Percentiles rank a stretch among this genome's conserved stretches.
Evolutionary conservation across 23 red algal species (phyloP).

Genomic region (Gracilaria caudata): DNA sequence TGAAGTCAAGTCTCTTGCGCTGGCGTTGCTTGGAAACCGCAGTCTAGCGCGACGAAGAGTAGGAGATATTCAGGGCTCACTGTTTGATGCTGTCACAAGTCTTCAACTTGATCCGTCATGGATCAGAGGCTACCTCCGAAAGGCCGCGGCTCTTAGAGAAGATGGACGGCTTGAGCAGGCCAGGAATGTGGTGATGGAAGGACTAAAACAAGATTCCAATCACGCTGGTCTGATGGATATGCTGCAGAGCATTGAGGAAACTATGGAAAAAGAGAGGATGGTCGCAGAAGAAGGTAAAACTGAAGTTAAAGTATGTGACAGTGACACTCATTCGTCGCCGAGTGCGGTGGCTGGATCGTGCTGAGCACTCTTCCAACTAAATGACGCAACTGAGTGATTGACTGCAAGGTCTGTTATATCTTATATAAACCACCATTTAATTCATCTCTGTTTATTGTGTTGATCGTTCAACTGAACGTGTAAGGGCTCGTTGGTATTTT

Average conservation of each 20-base stretch:
- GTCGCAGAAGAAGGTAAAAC: neutral
- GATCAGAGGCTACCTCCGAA: slow-evolving; percentile 75
- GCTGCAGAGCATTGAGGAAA: slow-evolving; percentile 46
- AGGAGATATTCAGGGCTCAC: slow-evolving; percentile 40
- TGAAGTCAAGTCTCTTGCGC: slow-evolving; percentile 45
- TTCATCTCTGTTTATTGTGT: neutral
- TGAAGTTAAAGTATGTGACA: neutral
- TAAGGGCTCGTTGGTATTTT: no score
- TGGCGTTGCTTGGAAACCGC: slow-evolving; percentile 69
- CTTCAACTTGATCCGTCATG: slow-evolving; percentile 64
- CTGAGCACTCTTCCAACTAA: neutral
- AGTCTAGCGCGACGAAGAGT: slow-evolving; percentile 49
- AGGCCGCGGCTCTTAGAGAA: slow-evolving; percentile 60
- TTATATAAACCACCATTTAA: neutral
- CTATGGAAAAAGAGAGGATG: neutral
- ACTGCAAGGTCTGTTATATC: neutral
- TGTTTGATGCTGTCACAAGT: slow-evolving; percentile 57
- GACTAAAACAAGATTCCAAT: slow-evolving; percentile 44
- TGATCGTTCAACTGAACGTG: no score
- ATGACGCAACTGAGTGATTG: neutral
- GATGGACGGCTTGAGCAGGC: slow-evolving; percentile 52
- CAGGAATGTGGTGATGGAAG: slow-evolving; percentile 23
- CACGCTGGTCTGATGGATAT: slow-evolving; percentile 64
- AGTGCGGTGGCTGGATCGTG: slow-evolving; percentile 25
- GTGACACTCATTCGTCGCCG: neutral